Evolutionary conservation across 306 rosid genomes (phyloP).

Genomic region (Corylus heterophylla): DNA sequence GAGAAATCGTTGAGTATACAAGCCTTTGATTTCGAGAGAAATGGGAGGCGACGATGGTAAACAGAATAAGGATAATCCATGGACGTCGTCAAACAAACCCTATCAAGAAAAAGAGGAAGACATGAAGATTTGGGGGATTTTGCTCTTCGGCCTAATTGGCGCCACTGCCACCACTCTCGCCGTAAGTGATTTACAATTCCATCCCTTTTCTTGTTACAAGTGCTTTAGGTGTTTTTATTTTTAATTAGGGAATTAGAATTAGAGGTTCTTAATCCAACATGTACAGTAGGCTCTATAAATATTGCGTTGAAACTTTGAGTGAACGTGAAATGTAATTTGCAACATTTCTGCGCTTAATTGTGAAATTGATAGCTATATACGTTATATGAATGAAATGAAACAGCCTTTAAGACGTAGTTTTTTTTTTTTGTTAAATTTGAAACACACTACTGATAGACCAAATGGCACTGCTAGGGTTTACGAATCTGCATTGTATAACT

Average conservation of each 20-base stretch:
- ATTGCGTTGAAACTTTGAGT: background rate
- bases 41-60: conserved; percentile 52
- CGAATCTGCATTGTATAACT: background rate
- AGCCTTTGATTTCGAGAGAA: conserved; percentile 16
- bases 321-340: background rate
- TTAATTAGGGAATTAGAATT: background rate
- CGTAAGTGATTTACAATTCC: conserved; percentile 39
- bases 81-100: conserved; percentile 34
- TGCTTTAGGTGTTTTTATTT: background rate
- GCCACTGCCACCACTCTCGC: conserved; percentile 89
- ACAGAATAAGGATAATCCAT: conserved; percentile 37
- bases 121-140: conserved; percentile 68
- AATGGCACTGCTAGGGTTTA: background rate
- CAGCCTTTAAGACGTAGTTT: background rate
- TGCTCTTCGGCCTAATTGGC: conserved; percentile 79
- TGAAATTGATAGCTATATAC: background rate
- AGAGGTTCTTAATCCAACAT: background rate
- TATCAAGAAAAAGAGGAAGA: conserved; percentile 44
- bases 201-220: background rate
- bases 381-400: background rate
- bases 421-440: background rate
- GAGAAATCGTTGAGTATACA: conserved; percentile 23
- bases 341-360: background rate
- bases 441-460: background rate
- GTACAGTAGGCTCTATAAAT: background rate